Evolutionary conservation across 2,329 filamentous ascomycete genomes (phyloP), one percentile per base, ranked within the genome.

Genomic region (Chaetoscypha palmicola): DNA sequence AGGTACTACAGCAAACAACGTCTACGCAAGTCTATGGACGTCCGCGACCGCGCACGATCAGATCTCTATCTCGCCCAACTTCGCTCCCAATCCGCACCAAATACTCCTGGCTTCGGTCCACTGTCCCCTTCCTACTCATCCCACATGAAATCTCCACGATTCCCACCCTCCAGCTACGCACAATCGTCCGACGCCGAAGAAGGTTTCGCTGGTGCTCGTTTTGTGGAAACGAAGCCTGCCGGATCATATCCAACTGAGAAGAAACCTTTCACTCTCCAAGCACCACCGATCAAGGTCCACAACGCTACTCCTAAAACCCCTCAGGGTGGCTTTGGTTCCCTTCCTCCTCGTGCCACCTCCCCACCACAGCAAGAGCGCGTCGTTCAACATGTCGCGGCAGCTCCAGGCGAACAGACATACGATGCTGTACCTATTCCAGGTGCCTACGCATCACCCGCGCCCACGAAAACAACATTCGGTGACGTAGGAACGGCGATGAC

Each of bases 1-100:
- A 86, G 92, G 58, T 94, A 94, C 76, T 95, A 90, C 79, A 89
- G 86, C 55, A 98, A 97, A 77, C 85, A 88, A 64, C 85, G 86
- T 64, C 86, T 98, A 51, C 82, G 85, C 68, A 97, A 96, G 76
- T 90, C 89, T 51, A 98, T 98, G 92, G 86, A 94, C 64, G 73
- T 86, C 63, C 88, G 92, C 58, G 92, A 98, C 73, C 85, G 86
- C 62, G 92, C 92, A 53, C 86, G 92, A 51, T 91, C 86, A 49
- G 90, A 97, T 64, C 79, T 98, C 52, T 97, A 97, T 72, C 86
- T 97, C 51, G 89, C 84, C 43, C 84, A 88, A 64, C 78, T 89
- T 32, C 83, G 82, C 55, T 71, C 79, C 16, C 90, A 97, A 69
- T 94, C 89, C 20, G 90, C 89, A 4, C 91, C 91, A 56, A 96